Evolutionary conservation across 2,329 filamentous ascomycete genomes (phyloP).

Genomic region (Penicillium hesseltinei): DNA sequence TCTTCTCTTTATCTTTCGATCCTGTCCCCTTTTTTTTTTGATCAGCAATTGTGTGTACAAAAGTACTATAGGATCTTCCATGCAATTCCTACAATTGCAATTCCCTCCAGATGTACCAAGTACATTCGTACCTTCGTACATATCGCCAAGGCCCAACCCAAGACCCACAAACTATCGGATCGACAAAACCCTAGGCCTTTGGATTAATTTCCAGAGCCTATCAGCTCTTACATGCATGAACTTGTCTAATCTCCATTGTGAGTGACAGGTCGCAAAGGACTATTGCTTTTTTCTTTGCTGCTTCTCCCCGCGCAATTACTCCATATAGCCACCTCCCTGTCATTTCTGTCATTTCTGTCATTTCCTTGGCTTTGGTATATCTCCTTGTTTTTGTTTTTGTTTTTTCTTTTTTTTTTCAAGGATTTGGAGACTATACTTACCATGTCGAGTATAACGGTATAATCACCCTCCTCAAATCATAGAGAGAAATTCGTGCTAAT

Average conservation of each 20-base stretch:
- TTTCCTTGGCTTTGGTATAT: slow-evolving; percentile 2
- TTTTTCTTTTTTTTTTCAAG: background rate
- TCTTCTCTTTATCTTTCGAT: background rate
- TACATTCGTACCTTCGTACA: background rate
- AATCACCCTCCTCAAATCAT: background rate
- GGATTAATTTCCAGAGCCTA: slow-evolving; percentile 15
- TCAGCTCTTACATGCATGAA: slow-evolving; percentile 9
- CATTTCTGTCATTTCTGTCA: background rate
- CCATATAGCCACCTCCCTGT: background rate
- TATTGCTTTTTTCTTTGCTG: slow-evolving; percentile 8
- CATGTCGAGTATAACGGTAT: slow-evolving; percentile 21
- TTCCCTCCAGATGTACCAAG: no score
- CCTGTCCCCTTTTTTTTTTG: background rate
- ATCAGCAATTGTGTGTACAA: background rate
- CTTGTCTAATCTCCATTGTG: slow-evolving; percentile 2
- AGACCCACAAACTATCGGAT: slow-evolving; percentile 21
- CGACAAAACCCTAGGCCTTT: slow-evolving; percentile 16
- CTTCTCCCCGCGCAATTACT: slow-evolving; percentile 9
- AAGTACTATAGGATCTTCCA: no score
- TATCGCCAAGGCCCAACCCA: background rate
- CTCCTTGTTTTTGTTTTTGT: background rate
- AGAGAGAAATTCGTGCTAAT: background rate
- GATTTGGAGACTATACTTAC: slow-evolving; percentile 3
- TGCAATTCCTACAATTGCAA: no score
- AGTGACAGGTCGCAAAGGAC: slow-evolving; percentile 30